Evolutionary conservation across 306 rosid species (phyloP), one percentile per base, ranked within the genome.

Genomic region (Cucurbita ficifolia): DNA sequence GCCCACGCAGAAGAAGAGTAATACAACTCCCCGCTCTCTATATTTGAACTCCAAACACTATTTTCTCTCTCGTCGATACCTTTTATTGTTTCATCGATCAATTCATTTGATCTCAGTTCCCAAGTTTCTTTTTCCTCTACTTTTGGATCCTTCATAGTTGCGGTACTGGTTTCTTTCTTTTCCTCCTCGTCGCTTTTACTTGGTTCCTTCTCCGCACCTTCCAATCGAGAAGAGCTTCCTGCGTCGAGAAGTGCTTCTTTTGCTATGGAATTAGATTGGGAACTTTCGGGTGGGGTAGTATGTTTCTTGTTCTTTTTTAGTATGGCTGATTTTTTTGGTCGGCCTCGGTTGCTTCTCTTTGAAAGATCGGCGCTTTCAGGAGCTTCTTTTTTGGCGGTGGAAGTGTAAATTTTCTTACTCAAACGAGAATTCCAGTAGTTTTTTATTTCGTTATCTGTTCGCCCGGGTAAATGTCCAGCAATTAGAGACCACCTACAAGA

Each of bases 391-490:
- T 79, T 84, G 82, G 70, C 80, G 87, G 84, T 86, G 75, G 67
- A 0, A 11, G 5, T 3, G 87, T 89, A 79, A 5, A 84, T 76
- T 79, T 90, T 87, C 50, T 96, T 78, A 74, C 96, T 85, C 68
- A 92, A 70, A 76, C 88, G 96, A 58, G 96, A 89, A 83, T 90
- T 92, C 98, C 96, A 89, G 56, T 88, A 92, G 62, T 92, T 92
- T 77, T 92, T 92, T 73, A 89, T 92, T 82, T 88, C 88, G 64
- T 92, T 89, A 49, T 92, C 96, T 0, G 98, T 92, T 74, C 98
- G 24, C 60, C 98, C 98, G 0, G 95, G 96, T 65, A 92, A 79
- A 70, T 85, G 85, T 7, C 85, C 87, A 3, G 98, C 92, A 77
- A 92, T 92, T 22, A 88, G 70, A 13, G 98, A 92, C 98, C 98